Evolutionary conservation across 768 basidiomycete species (phyloP).

Genomic region (Postia placenta): DNA sequence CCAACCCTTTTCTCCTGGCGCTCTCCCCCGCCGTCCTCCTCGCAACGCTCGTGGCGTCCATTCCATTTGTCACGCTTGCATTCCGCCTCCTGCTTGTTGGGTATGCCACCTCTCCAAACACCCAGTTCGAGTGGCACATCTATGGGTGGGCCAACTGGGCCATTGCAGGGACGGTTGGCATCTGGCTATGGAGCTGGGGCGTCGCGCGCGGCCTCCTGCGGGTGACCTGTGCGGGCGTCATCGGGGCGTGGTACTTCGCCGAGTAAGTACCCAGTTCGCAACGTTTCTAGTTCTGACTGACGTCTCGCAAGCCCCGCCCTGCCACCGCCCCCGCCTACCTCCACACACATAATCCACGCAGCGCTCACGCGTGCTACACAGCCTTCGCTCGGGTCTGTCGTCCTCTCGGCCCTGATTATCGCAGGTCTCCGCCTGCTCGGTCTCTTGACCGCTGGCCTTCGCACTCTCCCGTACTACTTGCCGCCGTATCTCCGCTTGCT

Average conservation of each 20-base stretch:
- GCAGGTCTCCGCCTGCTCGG: constrained; percentile 60
- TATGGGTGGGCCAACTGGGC: constrained; percentile 72
- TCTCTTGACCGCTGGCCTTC: constrained; percentile 43
- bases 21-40: constrained; percentile 73
- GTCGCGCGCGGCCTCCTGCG: constrained; percentile 76
- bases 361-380: constrained; percentile 75
- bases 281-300: too few species aligned
- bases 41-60: constrained; percentile 54
- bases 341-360: constrained; percentile 70
- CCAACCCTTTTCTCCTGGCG: constrained; percentile 68
- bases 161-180: constrained; percentile 40
- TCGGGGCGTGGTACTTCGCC: constrained; percentile 90
- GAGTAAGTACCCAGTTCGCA: constrained; percentile 35
- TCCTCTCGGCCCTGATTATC: constrained; percentile 70
- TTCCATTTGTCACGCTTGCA: constrained; percentile 75
- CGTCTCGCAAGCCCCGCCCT: constrained; percentile 22
- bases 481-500: constrained; percentile 39
- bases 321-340: constrained; percentile 38
- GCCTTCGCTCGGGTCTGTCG: constrained; percentile 76
- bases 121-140: constrained; percentile 46
- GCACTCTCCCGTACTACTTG: constrained; percentile 50
- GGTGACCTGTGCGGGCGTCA: constrained; percentile 72
- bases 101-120: constrained; percentile 36
- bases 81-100: constrained; percentile 76
- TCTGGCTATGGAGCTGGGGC: constrained; percentile 74